These are phyloP conservation scores for Rhizopus arrhizus DNA, from an alignment of 371 early-diverging fungal species.

Conservation along the genomic window DNA sequence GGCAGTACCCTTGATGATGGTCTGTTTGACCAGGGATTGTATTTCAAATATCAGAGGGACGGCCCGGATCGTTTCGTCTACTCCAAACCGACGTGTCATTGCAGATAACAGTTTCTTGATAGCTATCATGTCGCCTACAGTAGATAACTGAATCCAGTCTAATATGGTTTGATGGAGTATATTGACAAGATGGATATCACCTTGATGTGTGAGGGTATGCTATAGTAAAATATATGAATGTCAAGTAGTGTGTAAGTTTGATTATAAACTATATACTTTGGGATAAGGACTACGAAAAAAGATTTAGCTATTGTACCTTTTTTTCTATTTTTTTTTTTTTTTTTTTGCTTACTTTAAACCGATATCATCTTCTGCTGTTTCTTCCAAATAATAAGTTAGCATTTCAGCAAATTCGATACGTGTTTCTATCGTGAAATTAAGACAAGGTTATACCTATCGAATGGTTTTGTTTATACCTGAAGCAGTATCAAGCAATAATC, in stretches of 20 bases:
- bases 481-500: constrained; percentile 32
- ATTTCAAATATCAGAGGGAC: constrained; percentile 68
- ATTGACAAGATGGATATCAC: constrained; percentile 55
- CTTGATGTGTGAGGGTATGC: constrained; percentile 37
- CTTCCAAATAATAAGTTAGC: constrained; percentile 39
- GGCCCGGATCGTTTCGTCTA: constrained; percentile 63
- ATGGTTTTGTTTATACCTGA: constrained; percentile 22
- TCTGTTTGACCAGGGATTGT: constrained; percentile 47
- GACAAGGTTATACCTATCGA: background rate
- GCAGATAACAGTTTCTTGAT: constrained; percentile 57
- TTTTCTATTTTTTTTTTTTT: background rate
- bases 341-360: constrained; percentile 31
- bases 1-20: constrained; percentile 35
- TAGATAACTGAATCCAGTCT: constrained; percentile 56
- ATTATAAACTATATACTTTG: constrained; percentile 15
- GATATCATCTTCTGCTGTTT: constrained; percentile 35
- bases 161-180: constrained; percentile 58
- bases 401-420: constrained; percentile 39
- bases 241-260: background rate
- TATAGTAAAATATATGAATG: constrained; percentile 7
- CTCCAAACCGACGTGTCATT: constrained; percentile 56
- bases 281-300: constrained; percentile 32
- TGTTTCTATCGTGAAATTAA: constrained; percentile 27
- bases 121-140: constrained; percentile 60
- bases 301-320: background rate